A percentile compares a stretch with the other conserved stretches of the same genome.
These are phyloP conservation scores for Colletotrichum falcatum DNA, from an alignment of 2,329 filamentous ascomycete species.

Conservation along the genomic window DNA sequence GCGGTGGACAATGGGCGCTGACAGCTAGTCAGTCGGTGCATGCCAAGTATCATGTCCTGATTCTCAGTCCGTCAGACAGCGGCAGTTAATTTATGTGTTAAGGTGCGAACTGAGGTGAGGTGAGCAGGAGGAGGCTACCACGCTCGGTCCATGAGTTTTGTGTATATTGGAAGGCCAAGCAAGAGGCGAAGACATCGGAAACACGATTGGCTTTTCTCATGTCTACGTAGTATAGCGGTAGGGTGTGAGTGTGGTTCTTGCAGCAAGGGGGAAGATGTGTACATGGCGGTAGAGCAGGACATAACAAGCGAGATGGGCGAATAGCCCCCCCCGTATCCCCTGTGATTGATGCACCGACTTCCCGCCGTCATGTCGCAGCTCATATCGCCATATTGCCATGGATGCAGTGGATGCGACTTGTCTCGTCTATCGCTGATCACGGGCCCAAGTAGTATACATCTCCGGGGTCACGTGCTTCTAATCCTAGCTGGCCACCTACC, in stretches of 20 bases:
- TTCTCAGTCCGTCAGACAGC: not conserved
- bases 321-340: not conserved
- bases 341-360: not conserved
- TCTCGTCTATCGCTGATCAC: not conserved
- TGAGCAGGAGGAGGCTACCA: not conserved
- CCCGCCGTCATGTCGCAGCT: not conserved
- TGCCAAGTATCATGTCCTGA: not conserved
- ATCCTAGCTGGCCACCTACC: no score
- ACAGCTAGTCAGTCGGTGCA: not conserved
- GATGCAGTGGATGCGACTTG: no score
- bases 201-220: not conserved
- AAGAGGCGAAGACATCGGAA: not conserved
- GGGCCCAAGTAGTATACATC: not conserved
- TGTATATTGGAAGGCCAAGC: not conserved
- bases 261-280: no score
- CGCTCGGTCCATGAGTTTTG: not conserved
- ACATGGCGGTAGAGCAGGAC: no score
- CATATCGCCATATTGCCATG: not conserved
- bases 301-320: not conserved
- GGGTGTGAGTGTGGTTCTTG: no score
- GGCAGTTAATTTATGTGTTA: slow-evolving; percentile 7
- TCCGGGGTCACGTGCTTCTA: not conserved
- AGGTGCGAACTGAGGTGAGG: not conserved
- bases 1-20: not conserved
- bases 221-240: not conserved